Evolutionary conservation across 2,329 filamentous ascomycete genomes (phyloP), one percentile per base, ranked within the genome.

Genomic region (Mariannaea sp.): DNA sequence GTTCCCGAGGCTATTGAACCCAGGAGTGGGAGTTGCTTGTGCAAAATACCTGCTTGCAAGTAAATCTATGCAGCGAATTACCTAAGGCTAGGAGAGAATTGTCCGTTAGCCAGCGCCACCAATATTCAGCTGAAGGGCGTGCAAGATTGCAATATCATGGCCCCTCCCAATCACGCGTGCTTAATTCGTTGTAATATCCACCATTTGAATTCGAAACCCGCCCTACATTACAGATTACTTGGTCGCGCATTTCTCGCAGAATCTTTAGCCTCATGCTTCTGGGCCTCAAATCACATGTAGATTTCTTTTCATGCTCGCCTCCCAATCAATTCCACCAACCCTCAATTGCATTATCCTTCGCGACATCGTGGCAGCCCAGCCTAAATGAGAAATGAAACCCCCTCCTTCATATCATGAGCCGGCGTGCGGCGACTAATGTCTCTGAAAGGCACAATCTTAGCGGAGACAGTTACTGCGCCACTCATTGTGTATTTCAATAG

Each of bases 1-100:
- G 62, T 51, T 56, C 33, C 48, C 58, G 57, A 55, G 20, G 64
- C 61, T 64, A 64, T 64, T 56, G 61, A 12, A 47, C 29, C 29
- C 29, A 12, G 29, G 29, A 32, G 29, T 32, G 29, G 29, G 29
- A 32, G n/a, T n/a, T n/a, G n/a, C n/a, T n/a, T n/a, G n/a, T n/a
- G n/a, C n/a, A n/a, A n/a, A n/a, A n/a, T n/a, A n/a, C n/a, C n/a
- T n/a, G n/a, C n/a, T n/a, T n/a, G n/a, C n/a, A n/a, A n/a, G n/a
- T n/a, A n/a, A n/a, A n/a, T n/a, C n/a, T n/a, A n/a, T n/a, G n/a
- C n/a, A n/a, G n/a, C n/a, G n/a, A n/a, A n/a, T n/a, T n/a, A n/a
- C n/a, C n/a, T n/a, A n/a, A n/a, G n/a, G n/a, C n/a, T n/a, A n/a
- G n/a, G n/a, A n/a, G n/a, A 24, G 16, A 13, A 32, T 24, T 49